These are phyloP conservation scores for Leishmania gerbilli DNA, from an alignment of 208 protist genomes.

Conservation along the genomic window DNA sequence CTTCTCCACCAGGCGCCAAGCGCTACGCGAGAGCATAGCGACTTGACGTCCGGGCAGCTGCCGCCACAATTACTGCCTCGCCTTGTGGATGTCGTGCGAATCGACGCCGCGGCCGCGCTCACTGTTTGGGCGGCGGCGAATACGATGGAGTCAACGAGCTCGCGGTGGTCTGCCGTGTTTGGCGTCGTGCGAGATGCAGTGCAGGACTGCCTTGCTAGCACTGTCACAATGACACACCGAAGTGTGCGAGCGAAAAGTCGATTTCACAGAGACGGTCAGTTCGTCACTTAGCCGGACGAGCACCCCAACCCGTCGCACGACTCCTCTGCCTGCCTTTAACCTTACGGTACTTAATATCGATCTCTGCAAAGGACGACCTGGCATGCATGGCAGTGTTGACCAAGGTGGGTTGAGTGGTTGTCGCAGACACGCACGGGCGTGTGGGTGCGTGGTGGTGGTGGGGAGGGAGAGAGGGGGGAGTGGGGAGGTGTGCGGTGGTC, in stretches of 20 bases:
- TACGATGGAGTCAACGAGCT: not conserved
- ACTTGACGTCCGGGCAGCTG: not conserved
- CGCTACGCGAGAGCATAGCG: constrained; percentile 14
- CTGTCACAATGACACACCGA: not conserved
- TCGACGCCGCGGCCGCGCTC: not conserved
- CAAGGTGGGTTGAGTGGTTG: not conserved
- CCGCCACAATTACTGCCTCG: not conserved
- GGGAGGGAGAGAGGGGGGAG: not conserved
- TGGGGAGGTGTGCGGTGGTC: not conserved
- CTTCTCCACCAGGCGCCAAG: constrained; percentile 13
- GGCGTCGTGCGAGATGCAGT: not conserved
- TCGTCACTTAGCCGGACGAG: not conserved
- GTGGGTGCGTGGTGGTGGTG: not conserved
- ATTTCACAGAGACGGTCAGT: not conserved
- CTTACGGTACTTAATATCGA: not conserved
- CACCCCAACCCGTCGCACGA: not conserved
- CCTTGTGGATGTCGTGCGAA: not conserved
- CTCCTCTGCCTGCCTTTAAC: not conserved
- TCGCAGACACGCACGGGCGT: not conserved
- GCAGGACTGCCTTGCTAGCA: not conserved
- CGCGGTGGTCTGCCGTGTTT: not conserved
- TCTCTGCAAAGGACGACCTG: not conserved
- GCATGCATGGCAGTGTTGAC: not conserved
- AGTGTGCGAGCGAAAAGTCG: not conserved
- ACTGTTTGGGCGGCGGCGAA: not conserved